Base-by-base conservation (phyloP, 257 asterid genomes). In the Nicotiana knightiana region DNA sequence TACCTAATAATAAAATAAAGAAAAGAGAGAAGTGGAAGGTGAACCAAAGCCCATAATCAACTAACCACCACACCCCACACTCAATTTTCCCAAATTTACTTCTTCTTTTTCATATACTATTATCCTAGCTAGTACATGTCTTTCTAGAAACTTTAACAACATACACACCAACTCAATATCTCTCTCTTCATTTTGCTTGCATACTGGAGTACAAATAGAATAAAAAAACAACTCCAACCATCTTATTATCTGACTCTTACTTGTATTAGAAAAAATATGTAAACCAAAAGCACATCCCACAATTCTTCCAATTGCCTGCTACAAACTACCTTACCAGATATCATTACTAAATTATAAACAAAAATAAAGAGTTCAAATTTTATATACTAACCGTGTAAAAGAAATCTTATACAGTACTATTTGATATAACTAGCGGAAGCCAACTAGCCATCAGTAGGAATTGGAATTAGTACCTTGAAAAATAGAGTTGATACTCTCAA, bases 11-110 rank as follows among this genome's bases (percentile, higher is more conserved):
- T 43, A 43, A 59, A 33, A 24, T 8, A 53, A 82, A 62, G 5
- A 5, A 62, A 59, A 24, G 54, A 76, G 64, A 77, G 81, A 82
- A 84, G 91, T 90, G 88, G 84, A 86, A 78, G 88, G 82, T 85
- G 86, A 88, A 89, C 85, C 90, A 91, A 91, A 90, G 81, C 85
- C 94, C 96, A 92, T 84, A 82, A 77, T 70, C 91, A 87, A 89
- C 90, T 43, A 51, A 86, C 95, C 87, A 88, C 90, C 3, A 73
- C 43, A 73, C 26, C 39, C 43, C 43, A 73, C 43, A 48, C 43
- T 6, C 93, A 89, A 91, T 89, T 85, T 88, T 87, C 81, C 70
- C 80, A 73, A 81, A 67, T 33, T 48, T 21, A 55, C 67, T 81
- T 62, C 79, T 83, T 53, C 54, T 82, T 67, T 17, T 64, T 48